Evolutionary conservation across 192 early-diverging fungal genomes (phyloP).

Genomic region (Endogone sp.): DNA sequence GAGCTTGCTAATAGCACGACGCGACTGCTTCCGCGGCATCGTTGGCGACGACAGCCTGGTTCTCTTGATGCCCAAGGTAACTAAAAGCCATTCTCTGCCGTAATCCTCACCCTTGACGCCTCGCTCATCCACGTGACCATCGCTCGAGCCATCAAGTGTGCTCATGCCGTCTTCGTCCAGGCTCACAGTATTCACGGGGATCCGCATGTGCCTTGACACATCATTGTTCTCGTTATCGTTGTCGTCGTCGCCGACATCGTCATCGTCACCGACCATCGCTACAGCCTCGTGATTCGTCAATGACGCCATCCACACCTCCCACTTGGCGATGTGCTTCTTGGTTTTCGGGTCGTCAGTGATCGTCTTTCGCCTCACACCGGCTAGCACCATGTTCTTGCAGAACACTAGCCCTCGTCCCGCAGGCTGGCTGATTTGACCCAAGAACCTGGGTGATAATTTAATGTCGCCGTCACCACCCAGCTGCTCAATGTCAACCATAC

Average conservation of each 20-base stretch:
- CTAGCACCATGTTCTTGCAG: constrained; percentile 26
- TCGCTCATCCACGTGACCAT: neutral
- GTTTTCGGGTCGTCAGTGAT: too few species aligned
- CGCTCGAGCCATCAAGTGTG: neutral
- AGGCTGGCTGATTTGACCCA: constrained; percentile 20
- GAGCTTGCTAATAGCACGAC: neutral
- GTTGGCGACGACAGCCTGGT: neutral
- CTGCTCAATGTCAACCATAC: constrained; percentile 30
- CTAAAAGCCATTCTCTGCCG: neutral
- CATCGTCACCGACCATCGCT: neutral
- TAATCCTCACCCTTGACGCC: neutral
- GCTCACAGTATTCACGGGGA: constrained; percentile 7
- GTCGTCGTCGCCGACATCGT: too few species aligned
- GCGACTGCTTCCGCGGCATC: neutral
- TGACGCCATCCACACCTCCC: constrained; percentile 26
- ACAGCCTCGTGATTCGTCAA: constrained; percentile 20
- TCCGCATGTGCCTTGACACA: neutral
- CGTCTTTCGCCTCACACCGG: constrained; percentile 17
- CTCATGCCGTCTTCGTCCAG: constrained; percentile 1
- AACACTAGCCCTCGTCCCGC: constrained; percentile 13
- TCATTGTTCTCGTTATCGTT: neutral
- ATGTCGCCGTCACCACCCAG: constrained; percentile 13
- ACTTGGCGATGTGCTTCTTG: neutral
- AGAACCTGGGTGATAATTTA: constrained; percentile 8
- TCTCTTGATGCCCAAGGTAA: neutral